Base-by-base conservation (phyloP, 441 rosid genomes). In the Mallotus repandus region DNA sequence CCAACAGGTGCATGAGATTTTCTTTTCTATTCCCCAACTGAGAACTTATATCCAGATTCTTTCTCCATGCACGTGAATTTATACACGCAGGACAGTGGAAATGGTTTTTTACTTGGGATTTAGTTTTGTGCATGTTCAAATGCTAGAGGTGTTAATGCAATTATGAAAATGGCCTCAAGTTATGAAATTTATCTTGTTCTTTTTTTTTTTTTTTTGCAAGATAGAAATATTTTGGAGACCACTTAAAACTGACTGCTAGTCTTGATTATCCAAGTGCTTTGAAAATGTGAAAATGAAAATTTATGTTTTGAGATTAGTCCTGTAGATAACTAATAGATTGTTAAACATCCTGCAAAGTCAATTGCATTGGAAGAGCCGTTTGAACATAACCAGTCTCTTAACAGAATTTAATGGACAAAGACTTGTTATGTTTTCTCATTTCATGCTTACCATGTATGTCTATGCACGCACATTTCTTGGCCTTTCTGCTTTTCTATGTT, bases 1-100 rank as follows among this genome's bases (percentile, higher is more conserved):
- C 5, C 86, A 67, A 74, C 84, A 76, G 87, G 94, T 85, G 64
- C 22, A n/a, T 68, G 12, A 52, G 4, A 4, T 62, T 62, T 66
- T 67, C 32, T 62, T 22, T 22, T 45, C 54, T 41, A 7, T 16
- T 25, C 25, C 38, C 38, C 38, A 46, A 69, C 50, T 43, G 48
- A 69, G 52, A 29, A 12, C 57, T 22, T 9, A 66, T 49, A 61
- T 66, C 43, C 35, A 35, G 52, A 46, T 49, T 22, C 32, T 69
- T 5, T 58, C 22, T 57, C 50, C 41, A 66, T 57, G 32, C 61
- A 46, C 12, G 6, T 15, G 22, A 22, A 25, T 58, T 62, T 69
- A 29, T 62, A 45, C 52, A 9, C 60, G 1, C 41, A 15, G 15
- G 12, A 41, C 15, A 59, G 50, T 45, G 38, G n/a, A 64, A 55